Percentiles rank a stretch among this genome's conserved stretches.
Conservation (phyloP, 345 rosid genomes). For the Microcos paniculata region DNA sequence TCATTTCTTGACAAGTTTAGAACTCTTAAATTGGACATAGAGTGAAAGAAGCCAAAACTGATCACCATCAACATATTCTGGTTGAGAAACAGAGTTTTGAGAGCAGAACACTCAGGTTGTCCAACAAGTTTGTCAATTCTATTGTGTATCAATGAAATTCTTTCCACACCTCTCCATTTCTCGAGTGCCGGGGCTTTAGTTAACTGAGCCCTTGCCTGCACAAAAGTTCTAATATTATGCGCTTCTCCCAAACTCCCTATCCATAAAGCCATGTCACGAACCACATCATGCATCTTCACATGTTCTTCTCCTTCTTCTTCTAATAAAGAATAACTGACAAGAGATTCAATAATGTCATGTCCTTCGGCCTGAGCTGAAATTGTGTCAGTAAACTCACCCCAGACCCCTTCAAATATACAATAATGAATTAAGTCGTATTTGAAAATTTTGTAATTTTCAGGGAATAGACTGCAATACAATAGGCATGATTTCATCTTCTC, state of each 20-base stretch:
- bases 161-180: constrained; percentile 18
- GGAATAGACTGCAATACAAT: constrained; percentile 9
- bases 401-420: constrained; percentile 24
- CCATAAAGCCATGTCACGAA: constrained; percentile 44
- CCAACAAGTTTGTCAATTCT: constrained; percentile 11
- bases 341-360: constrained; percentile 23
- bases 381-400: constrained; percentile 6
- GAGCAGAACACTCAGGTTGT: constrained; percentile 18
- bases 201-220: constrained; percentile 13
- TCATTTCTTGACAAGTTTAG: constrained; percentile 28
- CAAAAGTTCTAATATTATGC: constrained; percentile 9
- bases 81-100: constrained; percentile 26
- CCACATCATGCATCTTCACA: constrained; percentile 41
- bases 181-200: constrained; percentile 11
- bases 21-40: constrained; percentile 23
- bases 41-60: constrained; percentile 9
- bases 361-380: constrained; percentile 13
- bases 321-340: constrained; percentile 23
- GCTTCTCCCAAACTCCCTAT: constrained; percentile 1
- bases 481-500: not conserved
- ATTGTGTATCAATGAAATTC: constrained; percentile 28
- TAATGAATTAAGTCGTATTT: not conserved
- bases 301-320: not conserved
- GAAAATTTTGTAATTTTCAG: not conserved
- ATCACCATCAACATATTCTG: constrained; percentile 4